Conservation (phyloP, 2,329 filamentous ascomycete genomes). For the Dactylellina cionopaga region DNA sequence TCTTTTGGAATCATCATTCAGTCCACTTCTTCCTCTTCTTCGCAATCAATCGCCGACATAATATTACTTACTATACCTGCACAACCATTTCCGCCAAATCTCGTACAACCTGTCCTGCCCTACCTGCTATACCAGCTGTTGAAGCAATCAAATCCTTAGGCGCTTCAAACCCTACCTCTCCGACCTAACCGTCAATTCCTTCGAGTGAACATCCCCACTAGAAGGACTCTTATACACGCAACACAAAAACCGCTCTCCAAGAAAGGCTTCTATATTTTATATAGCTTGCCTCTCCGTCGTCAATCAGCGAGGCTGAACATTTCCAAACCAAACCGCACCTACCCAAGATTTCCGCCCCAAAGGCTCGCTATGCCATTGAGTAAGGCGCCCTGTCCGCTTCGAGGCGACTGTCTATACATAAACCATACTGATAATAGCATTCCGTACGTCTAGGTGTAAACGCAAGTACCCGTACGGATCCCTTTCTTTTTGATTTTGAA, state of each 20-base stretch:
- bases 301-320: slow-evolving; percentile 27
- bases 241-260: slow-evolving; percentile 27
- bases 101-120: slow-evolving; percentile 42
- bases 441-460: slow-evolving; percentile 30
- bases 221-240: slow-evolving; percentile 20
- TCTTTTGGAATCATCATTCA: slow-evolving; percentile 10
- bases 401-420: slow-evolving; percentile 21
- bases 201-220: slow-evolving; percentile 30
- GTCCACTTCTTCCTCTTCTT: background rate
- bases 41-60: slow-evolving; percentile 40
- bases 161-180: slow-evolving; percentile 22
- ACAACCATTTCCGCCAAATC: slow-evolving; percentile 21
- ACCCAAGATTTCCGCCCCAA: slow-evolving; percentile 48
- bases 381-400: slow-evolving; percentile 28
- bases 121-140: slow-evolving; percentile 25
- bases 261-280: slow-evolving; percentile 40
- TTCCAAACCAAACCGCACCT: slow-evolving; percentile 12
- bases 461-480: slow-evolving; percentile 53
- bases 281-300: slow-evolving; percentile 29
- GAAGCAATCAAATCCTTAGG: slow-evolving; percentile 52
- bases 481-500: slow-evolving; percentile 53
- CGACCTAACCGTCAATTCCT: slow-evolving; percentile 39
- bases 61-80: slow-evolving; percentile 2
- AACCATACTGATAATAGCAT: slow-evolving; percentile 4
- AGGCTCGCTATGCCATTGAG: slow-evolving; percentile 54